Evolutionary conservation across 495 filamentous ascomycete genomes (phyloP), one percentile per base, ranked within the genome.

Genomic region (Lasiosphaeriaceae sp.): DNA sequence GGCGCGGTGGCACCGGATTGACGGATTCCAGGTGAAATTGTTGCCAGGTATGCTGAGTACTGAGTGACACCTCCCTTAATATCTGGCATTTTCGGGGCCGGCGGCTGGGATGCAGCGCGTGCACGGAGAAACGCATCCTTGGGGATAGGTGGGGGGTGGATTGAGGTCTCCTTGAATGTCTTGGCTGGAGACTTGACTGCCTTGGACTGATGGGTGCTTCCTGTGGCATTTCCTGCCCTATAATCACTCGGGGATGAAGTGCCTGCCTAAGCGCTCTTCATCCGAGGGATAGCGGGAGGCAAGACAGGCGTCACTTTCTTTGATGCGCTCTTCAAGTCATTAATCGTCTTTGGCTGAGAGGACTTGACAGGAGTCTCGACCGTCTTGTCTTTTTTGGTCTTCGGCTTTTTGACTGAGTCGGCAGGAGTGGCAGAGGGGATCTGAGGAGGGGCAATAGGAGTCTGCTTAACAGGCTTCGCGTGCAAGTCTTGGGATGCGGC

Each of bases 231-330:
- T 17, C 20, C 11, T 19, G 47, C 17, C 54, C 11, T 39, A n/a
- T 37, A 39, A n/a, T 34, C 39, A 11, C 35, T 46, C 58, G 39
- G 37, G 31, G 62, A 45, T 47, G 65, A 58, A 53, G 43, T 47
- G 24, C 3, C 61, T 31, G 5, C 50, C 62, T 68, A 65, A 52
- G 59, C 24, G 35, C 46, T 76, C 64, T 71, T 75, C 60, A 55
- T 21, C 47, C 62, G 57, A 41, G 69, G 69, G 58, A 71, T 19
- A 9, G 53, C 37, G 0, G 75, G 74, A 20, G 70, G 63, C 1
- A 66, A 58, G 7, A 78, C 54, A 0, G 75, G 75, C 21, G 75
- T 77, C 44, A 71, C 62, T 56, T 72, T 77, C 19, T 52, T 52
- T 3, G 61, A 53, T 5, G 47, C 11, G 21, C 47, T 45, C 46